Conservation (phyloP, 768 basidiomycete species). For the Kwoniella botswanensis region DNA sequence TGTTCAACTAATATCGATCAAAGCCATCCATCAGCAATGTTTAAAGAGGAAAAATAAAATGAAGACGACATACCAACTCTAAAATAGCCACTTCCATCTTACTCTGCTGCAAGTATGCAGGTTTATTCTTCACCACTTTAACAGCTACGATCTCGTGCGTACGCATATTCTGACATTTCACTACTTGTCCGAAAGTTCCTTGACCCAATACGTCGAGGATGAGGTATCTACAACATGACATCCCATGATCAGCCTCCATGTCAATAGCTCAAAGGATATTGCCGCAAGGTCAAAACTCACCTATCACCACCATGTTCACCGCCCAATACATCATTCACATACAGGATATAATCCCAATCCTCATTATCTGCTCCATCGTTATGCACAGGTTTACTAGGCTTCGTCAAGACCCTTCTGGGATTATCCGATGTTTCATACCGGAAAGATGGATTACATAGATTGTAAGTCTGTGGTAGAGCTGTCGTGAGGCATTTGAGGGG, state of each 20-base stretch:
- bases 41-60: not conserved
- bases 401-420: slow-evolving; percentile 93
- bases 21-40: not conserved
- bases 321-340: slow-evolving; percentile 97
- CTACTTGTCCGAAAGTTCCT: slow-evolving; percentile 98
- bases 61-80: slow-evolving; percentile 73
- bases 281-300: slow-evolving; percentile 63
- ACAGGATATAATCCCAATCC: slow-evolving; percentile 98
- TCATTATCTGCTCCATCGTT: slow-evolving; percentile 99
- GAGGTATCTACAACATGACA: slow-evolving; percentile 70
- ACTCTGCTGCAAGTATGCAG: slow-evolving; percentile 98
- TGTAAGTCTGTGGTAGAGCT: slow-evolving; percentile 85
- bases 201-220: slow-evolving; percentile 98
- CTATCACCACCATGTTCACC: slow-evolving; percentile 85
- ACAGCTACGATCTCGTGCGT: slow-evolving; percentile 98
- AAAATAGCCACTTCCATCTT: slow-evolving; percentile 99
- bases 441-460: slow-evolving; percentile 92
- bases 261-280: not conserved
- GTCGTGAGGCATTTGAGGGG: slow-evolving; percentile 77
- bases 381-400: slow-evolving; percentile 91
- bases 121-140: slow-evolving; percentile 99
- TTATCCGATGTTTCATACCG: slow-evolving; percentile 93
- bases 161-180: slow-evolving; percentile 99
- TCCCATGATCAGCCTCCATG: slow-evolving; percentile 19
- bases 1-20: slow-evolving; percentile 73